Evolutionary conservation across 441 rosid species (phyloP), one percentile per base, ranked within the genome.

Genomic region (Gossypium trilobum): DNA sequence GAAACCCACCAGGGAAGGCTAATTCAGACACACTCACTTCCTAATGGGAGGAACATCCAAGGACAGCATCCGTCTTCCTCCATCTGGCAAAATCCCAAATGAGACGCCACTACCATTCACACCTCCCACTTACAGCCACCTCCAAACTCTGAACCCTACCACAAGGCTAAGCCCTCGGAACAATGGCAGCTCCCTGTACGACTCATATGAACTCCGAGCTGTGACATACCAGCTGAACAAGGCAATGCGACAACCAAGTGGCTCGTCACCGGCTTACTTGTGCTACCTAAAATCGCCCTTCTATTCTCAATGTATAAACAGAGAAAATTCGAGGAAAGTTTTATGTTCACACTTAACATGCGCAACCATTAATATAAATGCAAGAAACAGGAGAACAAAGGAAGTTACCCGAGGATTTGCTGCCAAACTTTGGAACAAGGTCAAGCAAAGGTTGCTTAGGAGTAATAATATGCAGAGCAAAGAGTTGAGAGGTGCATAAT

Each of bases 181-280:
- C 73, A 73, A 74, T 0, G 74, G 80, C 68, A 82, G 92, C 84
- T 75, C 74, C 50, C 82, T 88, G 56, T 85, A 78, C 5, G 85
- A 86, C 81, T 82, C 85, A 0, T 82, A 58, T 0, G 90, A 86
- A 79, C 80, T 84, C 62, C 68, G 59, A 31, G 84, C 85, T 0
- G 48, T 88, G 56, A 75, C 78, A 8, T 68, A n/a, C 56, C 88
- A 86, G 56, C 82, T 88, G 59, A 84, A 84, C 80, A 80, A 71
- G 73, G 87, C 80, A 22, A 82, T 82, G 76, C 83, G 57, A 11
- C 77, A 50, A 58, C 58, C 82, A 0, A 56, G 57, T 1, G 13
- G 64, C 16, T 81, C 85, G 5, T 80, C 87, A 0, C 83, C 75
- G 0, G 64, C 78, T 58, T 39, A 72, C 58, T 44, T 46, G 66